phyloP scores from a whole-genome alignment of 805 yeast genomes.

The Myxozyma lipomycoides region DNA sequence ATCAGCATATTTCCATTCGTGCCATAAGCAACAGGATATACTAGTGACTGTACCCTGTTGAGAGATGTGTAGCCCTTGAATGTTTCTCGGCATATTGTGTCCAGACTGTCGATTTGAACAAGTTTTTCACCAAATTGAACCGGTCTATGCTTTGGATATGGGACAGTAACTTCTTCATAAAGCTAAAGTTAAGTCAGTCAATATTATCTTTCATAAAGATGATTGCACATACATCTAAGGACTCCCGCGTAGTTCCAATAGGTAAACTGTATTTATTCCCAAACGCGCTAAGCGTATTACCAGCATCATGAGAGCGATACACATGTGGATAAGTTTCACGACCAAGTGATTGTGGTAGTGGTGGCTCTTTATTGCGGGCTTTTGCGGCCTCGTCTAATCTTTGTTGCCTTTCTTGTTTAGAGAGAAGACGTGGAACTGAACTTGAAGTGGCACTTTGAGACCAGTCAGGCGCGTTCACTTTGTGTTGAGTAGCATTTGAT shows the following conservation, averaged over 20 bases:
- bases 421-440: constrained; percentile 12
- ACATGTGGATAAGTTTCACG: constrained; percentile 79
- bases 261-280: constrained; percentile 83
- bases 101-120: constrained; percentile 60
- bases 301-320: constrained; percentile 63
- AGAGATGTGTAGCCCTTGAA: constrained; percentile 72
- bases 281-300: constrained; percentile 66
- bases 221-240: constrained; percentile 21
- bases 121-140: constrained; percentile 44
- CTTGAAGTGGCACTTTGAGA: not conserved
- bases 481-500: constrained; percentile 1
- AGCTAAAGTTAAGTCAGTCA: constrained; percentile 34
- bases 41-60: constrained; percentile 85
- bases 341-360: constrained; percentile 23
- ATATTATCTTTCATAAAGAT: constrained; percentile 42
- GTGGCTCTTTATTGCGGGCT: constrained; percentile 28
- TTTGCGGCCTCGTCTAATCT: constrained; percentile 28
- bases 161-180: constrained; percentile 80
- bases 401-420: constrained; percentile 28
- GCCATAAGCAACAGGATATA: constrained; percentile 85
- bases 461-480: not conserved
- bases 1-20: constrained; percentile 93
- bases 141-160: constrained; percentile 56
- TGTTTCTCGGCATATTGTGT: constrained; percentile 75
- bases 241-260: constrained; percentile 57